Conservation (phyloP, 129 eudicot genomes). For the Kitagawia praeruptora region DNA sequence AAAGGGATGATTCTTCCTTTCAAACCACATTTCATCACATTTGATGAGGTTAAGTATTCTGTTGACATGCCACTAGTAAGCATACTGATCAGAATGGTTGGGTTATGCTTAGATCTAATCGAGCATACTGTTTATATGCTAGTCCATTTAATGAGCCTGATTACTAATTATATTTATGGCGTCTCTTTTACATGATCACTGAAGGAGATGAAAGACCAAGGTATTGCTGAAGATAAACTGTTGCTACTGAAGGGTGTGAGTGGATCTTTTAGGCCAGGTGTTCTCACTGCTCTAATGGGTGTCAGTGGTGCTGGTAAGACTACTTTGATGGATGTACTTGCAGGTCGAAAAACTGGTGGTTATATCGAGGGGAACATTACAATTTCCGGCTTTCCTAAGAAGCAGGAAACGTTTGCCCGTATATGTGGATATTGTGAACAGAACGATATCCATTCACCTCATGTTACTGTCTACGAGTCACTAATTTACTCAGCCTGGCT, state of each 20-base stretch:
- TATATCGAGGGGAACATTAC: conserved; percentile 55
- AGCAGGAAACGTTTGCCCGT: conserved; percentile 77
- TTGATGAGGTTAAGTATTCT: conserved; percentile 56
- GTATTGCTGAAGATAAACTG: conserved; percentile 41
- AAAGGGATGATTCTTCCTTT: conserved; percentile 91
- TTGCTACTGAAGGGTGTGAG: conserved; percentile 53
- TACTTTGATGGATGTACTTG: conserved; percentile 77
- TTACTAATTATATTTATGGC: no score
- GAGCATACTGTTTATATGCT: neutral
- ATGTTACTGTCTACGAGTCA: conserved; percentile 47
- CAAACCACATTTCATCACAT: conserved; percentile 65
- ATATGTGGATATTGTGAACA: conserved; percentile 87
- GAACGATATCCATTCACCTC: conserved; percentile 78
- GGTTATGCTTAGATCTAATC: no score
- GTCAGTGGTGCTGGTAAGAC: conserved; percentile 94
- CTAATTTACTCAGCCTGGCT: neutral
- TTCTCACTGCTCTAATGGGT: conserved; percentile 83
- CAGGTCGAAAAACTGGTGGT: conserved; percentile 88
- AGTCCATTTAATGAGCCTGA: neutral
- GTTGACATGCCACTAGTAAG: conserved; percentile 83
- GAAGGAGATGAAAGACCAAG: conserved; percentile 66
- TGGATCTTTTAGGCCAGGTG: conserved; percentile 74
- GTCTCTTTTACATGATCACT: neutral
- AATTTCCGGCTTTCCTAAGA: conserved; percentile 73
- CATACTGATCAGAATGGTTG: neutral